Conservation (phyloP, 805 yeast genomes). For the Cyberlindnera euphorbiae region DNA sequence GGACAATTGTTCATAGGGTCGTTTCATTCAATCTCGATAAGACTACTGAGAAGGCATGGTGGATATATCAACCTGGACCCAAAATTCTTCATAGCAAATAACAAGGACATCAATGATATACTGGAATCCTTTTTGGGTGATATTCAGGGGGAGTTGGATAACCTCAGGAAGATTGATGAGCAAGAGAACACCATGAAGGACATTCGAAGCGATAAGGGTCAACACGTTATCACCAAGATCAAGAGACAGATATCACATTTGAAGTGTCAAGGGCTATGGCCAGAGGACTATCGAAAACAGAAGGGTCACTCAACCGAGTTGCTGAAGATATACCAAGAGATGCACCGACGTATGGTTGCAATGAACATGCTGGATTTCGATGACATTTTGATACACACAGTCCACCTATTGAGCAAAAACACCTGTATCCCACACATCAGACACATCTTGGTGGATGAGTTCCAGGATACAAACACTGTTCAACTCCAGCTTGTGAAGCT, state of each 20-base stretch:
- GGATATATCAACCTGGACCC: slow-evolving; percentile 36
- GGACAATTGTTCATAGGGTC: slow-evolving; percentile 71
- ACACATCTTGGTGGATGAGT: slow-evolving; percentile 88
- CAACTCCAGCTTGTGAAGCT: slow-evolving; percentile 66
- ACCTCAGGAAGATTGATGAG: slow-evolving; percentile 2
- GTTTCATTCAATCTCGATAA: slow-evolving; percentile 77
- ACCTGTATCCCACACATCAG: slow-evolving; percentile 31
- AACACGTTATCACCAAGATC: slow-evolving; percentile 8
- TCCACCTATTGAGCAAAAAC: slow-evolving; percentile 37
- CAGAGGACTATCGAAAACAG: slow-evolving; percentile 34
- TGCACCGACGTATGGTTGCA: slow-evolving; percentile 43
- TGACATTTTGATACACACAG: slow-evolving; percentile 62
- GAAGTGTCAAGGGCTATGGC: slow-evolving; percentile 48
- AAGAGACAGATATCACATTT: slow-evolving; percentile 41
- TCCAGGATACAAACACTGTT: slow-evolving; percentile 82
- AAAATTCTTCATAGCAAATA: slow-evolving; percentile 55
- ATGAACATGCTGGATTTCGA: slow-evolving; percentile 70
- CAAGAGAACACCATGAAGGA: slow-evolving; percentile 1
- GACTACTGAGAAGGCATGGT: slow-evolving; percentile 56
- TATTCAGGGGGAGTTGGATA: slow-evolving; percentile 3
- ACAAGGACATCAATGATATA: slow-evolving; percentile 49
- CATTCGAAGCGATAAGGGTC: slow-evolving; percentile 10
- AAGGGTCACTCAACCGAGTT: slow-evolving; percentile 29
- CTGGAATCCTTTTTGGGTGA: slow-evolving; percentile 33
- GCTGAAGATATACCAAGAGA: slow-evolving; percentile 41